A percentile compares a stretch with the other conserved stretches of the same genome.
phyloP scores from a whole-genome alignment of 1,139 yeast genomes.

The Diutina sp. region DNA sequence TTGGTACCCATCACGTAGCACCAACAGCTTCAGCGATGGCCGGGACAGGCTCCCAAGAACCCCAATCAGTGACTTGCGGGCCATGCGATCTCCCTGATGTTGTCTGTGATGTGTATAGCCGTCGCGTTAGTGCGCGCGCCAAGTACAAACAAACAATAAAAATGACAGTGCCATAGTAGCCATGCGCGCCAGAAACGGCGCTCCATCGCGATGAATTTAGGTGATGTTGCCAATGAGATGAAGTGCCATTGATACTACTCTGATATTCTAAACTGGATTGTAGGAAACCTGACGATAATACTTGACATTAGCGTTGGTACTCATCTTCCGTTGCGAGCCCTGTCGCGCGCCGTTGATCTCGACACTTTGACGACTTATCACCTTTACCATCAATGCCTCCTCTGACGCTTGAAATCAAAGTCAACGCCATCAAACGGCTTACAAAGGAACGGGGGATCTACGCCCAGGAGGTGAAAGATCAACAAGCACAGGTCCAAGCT shows the following conservation, averaged over 20 bases:
- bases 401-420: conserved; percentile 61
- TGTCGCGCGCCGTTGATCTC: background rate
- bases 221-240: too few species aligned
- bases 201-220: too few species aligned
- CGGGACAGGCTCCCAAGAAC: background rate
- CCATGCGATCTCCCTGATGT: background rate
- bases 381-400: conserved; percentile 45
- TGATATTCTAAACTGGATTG: too few species aligned
- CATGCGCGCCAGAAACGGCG: background rate
- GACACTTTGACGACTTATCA: background rate
- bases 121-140: background rate
- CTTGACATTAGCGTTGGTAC: background rate
- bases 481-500: conserved; percentile 32
- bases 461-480: conserved; percentile 51
- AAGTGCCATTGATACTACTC: too few species aligned
- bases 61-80: conserved; percentile 1
- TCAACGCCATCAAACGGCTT: conserved; percentile 60
- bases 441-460: conserved; percentile 62
- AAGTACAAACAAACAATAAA: background rate
- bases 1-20: background rate
- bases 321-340: background rate
- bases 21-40: background rate
- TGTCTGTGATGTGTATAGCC: background rate
- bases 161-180: background rate
- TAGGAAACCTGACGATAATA: too few species aligned